Evolutionary conservation across 2,329 filamentous ascomycete genomes (phyloP).

Genomic region (Hymenoscyphus linearis): DNA sequence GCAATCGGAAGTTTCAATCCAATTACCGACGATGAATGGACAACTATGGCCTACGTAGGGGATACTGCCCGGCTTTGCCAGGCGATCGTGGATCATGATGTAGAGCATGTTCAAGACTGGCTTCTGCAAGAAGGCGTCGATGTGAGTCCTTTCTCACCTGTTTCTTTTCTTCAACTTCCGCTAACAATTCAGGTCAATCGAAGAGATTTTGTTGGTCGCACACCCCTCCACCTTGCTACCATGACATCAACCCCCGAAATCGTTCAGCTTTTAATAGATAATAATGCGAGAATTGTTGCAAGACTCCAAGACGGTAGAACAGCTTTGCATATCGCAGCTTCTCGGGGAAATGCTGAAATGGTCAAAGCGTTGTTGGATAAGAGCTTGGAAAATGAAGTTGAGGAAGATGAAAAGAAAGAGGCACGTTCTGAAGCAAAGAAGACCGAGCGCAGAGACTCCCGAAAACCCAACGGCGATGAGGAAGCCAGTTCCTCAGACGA

Average conservation of each 20-base stretch:
- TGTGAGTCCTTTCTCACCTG: slow-evolving; percentile 23
- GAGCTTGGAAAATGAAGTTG: slow-evolving; percentile 68
- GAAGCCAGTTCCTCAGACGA: slow-evolving; percentile 16
- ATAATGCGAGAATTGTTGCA: slow-evolving; percentile 66
- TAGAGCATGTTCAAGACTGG: slow-evolving; percentile 68
- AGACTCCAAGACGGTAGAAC: slow-evolving; percentile 75
- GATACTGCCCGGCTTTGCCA: slow-evolving; percentile 73
- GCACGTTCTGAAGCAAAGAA: slow-evolving; percentile 31
- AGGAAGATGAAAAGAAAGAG: slow-evolving; percentile 55
- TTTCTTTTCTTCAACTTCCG: neutral
- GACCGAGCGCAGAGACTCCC: slow-evolving; percentile 8
- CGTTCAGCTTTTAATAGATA: slow-evolving; percentile 65
- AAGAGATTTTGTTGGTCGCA: slow-evolving; percentile 72
- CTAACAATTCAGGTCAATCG: slow-evolving; percentile 52
- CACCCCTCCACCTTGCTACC: slow-evolving; percentile 72
- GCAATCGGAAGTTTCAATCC: slow-evolving; percentile 71
- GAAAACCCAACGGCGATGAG: neutral
- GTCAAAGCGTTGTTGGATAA: slow-evolving; percentile 67
- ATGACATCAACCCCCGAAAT: slow-evolving; percentile 64
- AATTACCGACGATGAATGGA: slow-evolving; percentile 78
- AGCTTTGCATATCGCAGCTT: slow-evolving; percentile 75
- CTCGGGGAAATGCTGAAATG: slow-evolving; percentile 63
- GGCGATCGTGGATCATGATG: slow-evolving; percentile 70
- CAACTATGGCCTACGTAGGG: slow-evolving; percentile 84
- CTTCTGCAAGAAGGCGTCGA: slow-evolving; percentile 61